A percentile compares a stretch with the other conserved stretches of the same genome.
Evolutionary conservation across 352 stramenopile species (phyloP).

Genomic region (Phytophthora pluvialis): DNA sequence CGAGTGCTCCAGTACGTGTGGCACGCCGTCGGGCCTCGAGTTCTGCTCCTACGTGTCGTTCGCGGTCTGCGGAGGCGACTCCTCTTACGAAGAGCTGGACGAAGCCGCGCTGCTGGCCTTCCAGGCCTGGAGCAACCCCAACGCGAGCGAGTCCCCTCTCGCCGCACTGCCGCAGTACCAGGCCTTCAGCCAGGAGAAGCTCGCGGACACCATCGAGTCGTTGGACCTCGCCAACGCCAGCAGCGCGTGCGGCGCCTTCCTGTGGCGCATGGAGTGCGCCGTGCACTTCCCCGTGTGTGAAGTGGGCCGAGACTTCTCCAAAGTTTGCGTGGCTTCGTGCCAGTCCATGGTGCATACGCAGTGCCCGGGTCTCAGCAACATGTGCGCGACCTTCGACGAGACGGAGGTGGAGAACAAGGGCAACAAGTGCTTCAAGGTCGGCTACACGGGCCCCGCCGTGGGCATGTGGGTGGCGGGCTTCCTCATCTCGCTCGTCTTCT

Average conservation of each 20-base stretch:
- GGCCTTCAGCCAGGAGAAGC: conserved; percentile 39
- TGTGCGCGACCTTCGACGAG: conserved; percentile 54
- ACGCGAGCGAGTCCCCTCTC: conserved; percentile 49
- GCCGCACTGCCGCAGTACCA: conserved; percentile 59
- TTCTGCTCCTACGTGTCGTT: conserved; percentile 88
- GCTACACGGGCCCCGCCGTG: conserved; percentile 70
- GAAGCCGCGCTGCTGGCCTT: conserved; percentile 45
- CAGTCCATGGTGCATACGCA: conserved; percentile 59
- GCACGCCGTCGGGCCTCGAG: conserved; percentile 66
- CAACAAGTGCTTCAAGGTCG: conserved; percentile 84
- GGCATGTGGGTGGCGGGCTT: conserved; percentile 90
- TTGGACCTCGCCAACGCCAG: conserved; percentile 73
- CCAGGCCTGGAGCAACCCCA: conserved; percentile 48
- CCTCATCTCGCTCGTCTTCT: conserved; percentile 89
- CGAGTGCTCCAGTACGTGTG: conserved; percentile 80
- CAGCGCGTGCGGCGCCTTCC: conserved; percentile 62
- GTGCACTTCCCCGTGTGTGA: conserved; percentile 84
- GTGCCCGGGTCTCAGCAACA: conserved; percentile 66
- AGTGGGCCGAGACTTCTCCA: conserved; percentile 73
- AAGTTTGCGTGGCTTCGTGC: conserved; percentile 71
- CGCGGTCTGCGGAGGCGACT: conserved; percentile 61
- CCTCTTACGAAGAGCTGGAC: conserved; percentile 72
- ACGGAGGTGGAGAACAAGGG: conserved; percentile 64
- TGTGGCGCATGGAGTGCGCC: conserved; percentile 70
- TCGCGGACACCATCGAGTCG: conserved; percentile 44